These are phyloP conservation scores for Candida tropicalis DNA, from an alignment of 1,139 yeast genomes.

Conservation along the genomic window DNA sequence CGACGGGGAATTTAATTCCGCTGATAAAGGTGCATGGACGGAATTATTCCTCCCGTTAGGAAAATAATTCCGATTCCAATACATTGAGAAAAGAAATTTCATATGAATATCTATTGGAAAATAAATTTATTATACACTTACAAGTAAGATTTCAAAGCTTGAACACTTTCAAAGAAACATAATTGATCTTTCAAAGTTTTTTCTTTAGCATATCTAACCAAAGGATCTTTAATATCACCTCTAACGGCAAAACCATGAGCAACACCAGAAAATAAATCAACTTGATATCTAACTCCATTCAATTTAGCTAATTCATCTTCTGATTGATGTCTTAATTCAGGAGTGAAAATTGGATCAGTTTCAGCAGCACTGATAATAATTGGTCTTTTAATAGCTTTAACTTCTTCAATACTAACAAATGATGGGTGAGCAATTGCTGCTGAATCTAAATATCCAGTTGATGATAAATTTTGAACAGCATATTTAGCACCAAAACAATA, in stretches of 20 bases:
- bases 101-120: too few species aligned
- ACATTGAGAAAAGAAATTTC: too few species aligned
- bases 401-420: constrained; percentile 62
- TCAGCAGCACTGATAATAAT: constrained; percentile 74
- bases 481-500: constrained; percentile 86
- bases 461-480: constrained; percentile 54
- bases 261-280: constrained; percentile 63
- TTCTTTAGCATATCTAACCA: constrained; percentile 67
- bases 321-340: constrained; percentile 61
- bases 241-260: constrained; percentile 76
- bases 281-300: constrained; percentile 51
- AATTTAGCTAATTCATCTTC: constrained; percentile 53
- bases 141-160: constrained; percentile 5
- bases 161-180: constrained; percentile 22
- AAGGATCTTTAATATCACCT: constrained; percentile 65
- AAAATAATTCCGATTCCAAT: too few species aligned
- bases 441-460: constrained; percentile 51
- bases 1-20: too few species aligned
- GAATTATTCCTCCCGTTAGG: too few species aligned
- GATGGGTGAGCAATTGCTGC: constrained; percentile 87
- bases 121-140: neutral
- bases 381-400: constrained; percentile 60
- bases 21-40: too few species aligned
- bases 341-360: constrained; percentile 61
- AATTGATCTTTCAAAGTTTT: constrained; percentile 65